Percentiles rank a stretch among this genome's conserved stretches.
Conservation (phyloP, 345 rosid species). For the Conringia planisiliqua region DNA sequence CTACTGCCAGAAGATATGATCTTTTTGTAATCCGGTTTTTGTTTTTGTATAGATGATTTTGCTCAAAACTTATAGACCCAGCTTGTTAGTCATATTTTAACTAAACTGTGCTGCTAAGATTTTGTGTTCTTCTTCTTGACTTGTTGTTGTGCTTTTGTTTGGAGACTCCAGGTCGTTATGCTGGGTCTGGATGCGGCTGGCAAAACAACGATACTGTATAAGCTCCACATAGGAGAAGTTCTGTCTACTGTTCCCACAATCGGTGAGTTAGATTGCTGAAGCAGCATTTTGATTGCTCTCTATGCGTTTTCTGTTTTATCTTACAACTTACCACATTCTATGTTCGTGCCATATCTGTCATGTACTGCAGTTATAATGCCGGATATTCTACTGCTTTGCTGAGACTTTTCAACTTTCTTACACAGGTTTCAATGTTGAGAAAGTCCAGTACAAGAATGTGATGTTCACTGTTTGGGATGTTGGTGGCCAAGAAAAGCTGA, state of each 20-base stretch:
- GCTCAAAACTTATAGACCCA: neutral
- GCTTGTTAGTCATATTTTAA: neutral
- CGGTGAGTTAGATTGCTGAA: slow-evolving; percentile 43
- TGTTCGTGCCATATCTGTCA: neutral
- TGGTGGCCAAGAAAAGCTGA: slow-evolving; percentile 95
- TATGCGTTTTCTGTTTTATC: neutral
- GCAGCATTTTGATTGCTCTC: neutral
- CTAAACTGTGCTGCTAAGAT: neutral
- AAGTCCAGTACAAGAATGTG: slow-evolving; percentile 99
- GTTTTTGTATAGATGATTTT: neutral
- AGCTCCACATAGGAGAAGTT: slow-evolving; percentile 97
- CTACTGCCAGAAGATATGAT: neutral
- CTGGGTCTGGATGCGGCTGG: slow-evolving; percentile 97
- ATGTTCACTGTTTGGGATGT: slow-evolving; percentile 99
- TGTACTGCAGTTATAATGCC: neutral
- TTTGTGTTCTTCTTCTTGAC: neutral
- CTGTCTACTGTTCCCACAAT: slow-evolving; percentile 96
- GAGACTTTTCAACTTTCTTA: slow-evolving; percentile 24
- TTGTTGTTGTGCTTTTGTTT: slow-evolving; percentile 13
- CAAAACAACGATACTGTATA: slow-evolving; percentile 92
- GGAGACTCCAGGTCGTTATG: slow-evolving; percentile 83
- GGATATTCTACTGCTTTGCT: neutral
- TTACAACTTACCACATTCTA: neutral
- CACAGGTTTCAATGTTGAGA: slow-evolving; percentile 98
- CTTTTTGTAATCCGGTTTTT: neutral